Percentiles rank a stretch among this genome's conserved stretches.
phyloP scores from a whole-genome alignment of 2,329 filamentous ascomycete species.

The Monosporascus sp. region DNA sequence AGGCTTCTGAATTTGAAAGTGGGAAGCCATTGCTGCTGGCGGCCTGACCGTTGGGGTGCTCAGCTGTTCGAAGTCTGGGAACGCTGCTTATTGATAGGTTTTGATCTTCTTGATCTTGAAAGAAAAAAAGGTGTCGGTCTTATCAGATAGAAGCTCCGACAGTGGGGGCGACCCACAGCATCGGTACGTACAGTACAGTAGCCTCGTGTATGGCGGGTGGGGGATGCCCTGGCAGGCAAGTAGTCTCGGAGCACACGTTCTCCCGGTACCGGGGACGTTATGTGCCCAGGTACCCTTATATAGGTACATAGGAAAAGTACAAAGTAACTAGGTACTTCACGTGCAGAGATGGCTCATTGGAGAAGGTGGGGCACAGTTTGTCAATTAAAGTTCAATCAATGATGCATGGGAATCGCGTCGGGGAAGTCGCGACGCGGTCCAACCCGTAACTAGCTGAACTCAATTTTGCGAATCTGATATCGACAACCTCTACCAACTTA shows the following conservation, averaged over 20 bases:
- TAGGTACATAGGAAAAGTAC: too few species aligned
- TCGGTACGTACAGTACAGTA: background rate
- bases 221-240: too few species aligned
- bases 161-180: background rate
- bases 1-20: constrained; percentile 59
- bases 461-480: background rate
- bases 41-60: background rate
- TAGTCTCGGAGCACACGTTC: too few species aligned
- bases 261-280: too few species aligned
- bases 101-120: too few species aligned
- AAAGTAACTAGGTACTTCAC: background rate
- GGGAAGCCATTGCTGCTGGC: constrained; percentile 43
- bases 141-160: background rate
- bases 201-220: too few species aligned
- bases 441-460: background rate
- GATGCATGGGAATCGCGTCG: background rate
- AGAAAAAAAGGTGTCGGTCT: constrained; percentile 1
- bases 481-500: background rate
- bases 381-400: background rate
- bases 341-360: background rate
- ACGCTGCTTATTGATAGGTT: background rate
- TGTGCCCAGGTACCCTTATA: too few species aligned
- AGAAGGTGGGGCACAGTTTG: too few species aligned
- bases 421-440: background rate
- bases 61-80: background rate